phyloP scores from a whole-genome alignment of 768 basidiomycete species.

The Amanita rubescens region DNA sequence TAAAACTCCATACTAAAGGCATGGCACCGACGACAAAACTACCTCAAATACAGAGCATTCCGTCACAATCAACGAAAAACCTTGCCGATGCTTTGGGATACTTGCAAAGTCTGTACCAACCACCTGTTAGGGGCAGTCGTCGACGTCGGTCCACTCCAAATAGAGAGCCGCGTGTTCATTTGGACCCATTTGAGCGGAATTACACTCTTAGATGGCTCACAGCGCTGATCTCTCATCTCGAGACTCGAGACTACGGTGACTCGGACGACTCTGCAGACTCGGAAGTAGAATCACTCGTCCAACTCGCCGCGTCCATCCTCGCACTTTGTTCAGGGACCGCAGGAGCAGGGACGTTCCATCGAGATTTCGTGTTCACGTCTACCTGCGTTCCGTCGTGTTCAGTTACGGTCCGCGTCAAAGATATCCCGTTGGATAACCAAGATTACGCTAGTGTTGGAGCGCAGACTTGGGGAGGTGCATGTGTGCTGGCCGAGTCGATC shows the following conservation, averaged over 20 bases:
- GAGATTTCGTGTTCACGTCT: not conserved
- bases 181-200: conserved; percentile 62
- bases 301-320: conserved; percentile 53
- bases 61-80: conserved; percentile 23
- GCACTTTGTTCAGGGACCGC: conserved; percentile 58
- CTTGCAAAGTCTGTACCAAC: conserved; percentile 49
- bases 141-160: conserved; percentile 19
- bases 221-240: conserved; percentile 41
- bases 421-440: conserved; percentile 18
- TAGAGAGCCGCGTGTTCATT: conserved; percentile 24
- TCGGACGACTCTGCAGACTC: not conserved
- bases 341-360: conserved; percentile 44
- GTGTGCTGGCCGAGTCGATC: conserved; percentile 71
- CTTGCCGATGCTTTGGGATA: conserved; percentile 42
- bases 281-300: conserved; percentile 35
- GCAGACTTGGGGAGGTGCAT: conserved; percentile 87
- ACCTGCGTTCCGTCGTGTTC: not conserved
- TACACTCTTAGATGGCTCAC: conserved; percentile 73
- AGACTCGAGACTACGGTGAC: conserved; percentile 4
- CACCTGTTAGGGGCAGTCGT: conserved; percentile 54
- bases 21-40: conserved; percentile 40
- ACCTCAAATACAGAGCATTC: conserved; percentile 44
- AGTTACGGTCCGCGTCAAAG: too few relatives aligned
- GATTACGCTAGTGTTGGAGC: conserved; percentile 71
- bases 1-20: not conserved